Percentiles rank a stretch among this genome's conserved stretches.
These are phyloP conservation scores for Fonsecaea monophora DNA, from an alignment of 2,329 filamentous ascomycete species.

Conservation along the genomic window DNA sequence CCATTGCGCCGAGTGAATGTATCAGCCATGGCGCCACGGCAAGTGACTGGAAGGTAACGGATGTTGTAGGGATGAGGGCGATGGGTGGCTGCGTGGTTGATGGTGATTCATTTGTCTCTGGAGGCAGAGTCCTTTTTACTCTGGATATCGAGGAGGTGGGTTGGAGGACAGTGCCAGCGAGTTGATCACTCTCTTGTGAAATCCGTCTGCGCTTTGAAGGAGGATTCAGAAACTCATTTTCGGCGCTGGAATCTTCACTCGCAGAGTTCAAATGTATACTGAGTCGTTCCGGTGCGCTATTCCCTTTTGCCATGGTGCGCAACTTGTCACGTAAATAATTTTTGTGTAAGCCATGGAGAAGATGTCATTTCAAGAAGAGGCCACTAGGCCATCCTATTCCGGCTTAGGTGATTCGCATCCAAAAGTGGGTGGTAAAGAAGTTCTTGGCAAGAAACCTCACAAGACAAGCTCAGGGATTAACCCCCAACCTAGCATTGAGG, in stretches of 20 bases:
- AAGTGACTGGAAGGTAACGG: conserved; percentile 73
- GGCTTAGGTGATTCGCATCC: background rate
- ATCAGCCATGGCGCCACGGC: conserved; percentile 86
- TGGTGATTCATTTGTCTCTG: background rate
- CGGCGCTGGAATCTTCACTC: conserved; percentile 4
- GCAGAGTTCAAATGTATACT: background rate
- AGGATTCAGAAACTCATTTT: conserved; percentile 29
- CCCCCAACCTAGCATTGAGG: too few relatives aligned
- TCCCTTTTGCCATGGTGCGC: conserved; percentile 11
- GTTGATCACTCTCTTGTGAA: conserved; percentile 23
- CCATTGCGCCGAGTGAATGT: conserved; percentile 75
- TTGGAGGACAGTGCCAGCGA: background rate
- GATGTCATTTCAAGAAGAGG: background rate
- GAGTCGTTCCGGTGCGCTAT: background rate
- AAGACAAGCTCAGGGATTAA: too few relatives aligned
- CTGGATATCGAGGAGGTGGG: conserved; percentile 19
- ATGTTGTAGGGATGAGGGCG: conserved; percentile 22
- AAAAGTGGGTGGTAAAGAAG: too few relatives aligned
- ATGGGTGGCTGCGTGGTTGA: background rate
- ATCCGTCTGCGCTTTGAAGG: conserved; percentile 38
- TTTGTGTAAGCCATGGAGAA: background rate
- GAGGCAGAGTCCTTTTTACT: conserved; percentile 23
- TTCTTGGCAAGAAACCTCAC: too few relatives aligned
- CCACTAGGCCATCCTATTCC: background rate
- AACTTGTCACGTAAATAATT: background rate